phyloP scores from a whole-genome alignment of 1,139 yeast species.

The Saccharomyces hybrid region DNA sequence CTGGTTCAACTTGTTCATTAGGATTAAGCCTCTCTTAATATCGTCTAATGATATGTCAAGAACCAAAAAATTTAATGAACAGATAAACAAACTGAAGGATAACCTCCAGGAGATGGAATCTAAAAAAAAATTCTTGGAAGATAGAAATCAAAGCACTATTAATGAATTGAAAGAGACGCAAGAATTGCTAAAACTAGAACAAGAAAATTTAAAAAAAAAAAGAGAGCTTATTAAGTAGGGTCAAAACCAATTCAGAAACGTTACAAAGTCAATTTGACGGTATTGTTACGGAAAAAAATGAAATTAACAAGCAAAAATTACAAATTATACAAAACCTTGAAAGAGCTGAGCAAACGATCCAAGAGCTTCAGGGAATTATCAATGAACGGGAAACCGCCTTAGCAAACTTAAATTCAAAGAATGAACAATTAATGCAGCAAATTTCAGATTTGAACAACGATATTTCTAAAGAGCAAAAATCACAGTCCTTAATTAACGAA shows the following conservation, averaged over 20 bases:
- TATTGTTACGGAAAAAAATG: constrained; percentile 24
- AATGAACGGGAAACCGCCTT: neutral
- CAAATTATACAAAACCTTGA: constrained; percentile 26
- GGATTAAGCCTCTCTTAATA: constrained; percentile 69
- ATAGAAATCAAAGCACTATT: constrained; percentile 32
- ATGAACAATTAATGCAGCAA: neutral
- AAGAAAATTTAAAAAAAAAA: constrained; percentile 17
- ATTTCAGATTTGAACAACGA: neutral
- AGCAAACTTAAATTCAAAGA: neutral
- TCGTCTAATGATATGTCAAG: constrained; percentile 56
- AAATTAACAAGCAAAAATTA: constrained; percentile 24
- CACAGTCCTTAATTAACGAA: neutral
- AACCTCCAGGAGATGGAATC: constrained; percentile 32
- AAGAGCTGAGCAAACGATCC: constrained; percentile 19
- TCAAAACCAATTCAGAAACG: constrained; percentile 20
- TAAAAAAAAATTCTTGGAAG: constrained; percentile 29
- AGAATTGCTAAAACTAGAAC: constrained; percentile 22
- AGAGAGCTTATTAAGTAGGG: constrained; percentile 30
- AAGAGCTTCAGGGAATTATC: constrained; percentile 13
- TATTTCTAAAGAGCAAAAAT: neutral
- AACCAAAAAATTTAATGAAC: constrained; percentile 49
- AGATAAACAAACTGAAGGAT: constrained; percentile 47
- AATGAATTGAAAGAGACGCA: constrained; percentile 35
- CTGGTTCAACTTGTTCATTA: constrained; percentile 72
- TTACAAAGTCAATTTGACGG: constrained; percentile 26